Evolutionary conservation across 2,329 filamentous ascomycete genomes (phyloP).

Genomic region (Aspergillaceae sp.): DNA sequence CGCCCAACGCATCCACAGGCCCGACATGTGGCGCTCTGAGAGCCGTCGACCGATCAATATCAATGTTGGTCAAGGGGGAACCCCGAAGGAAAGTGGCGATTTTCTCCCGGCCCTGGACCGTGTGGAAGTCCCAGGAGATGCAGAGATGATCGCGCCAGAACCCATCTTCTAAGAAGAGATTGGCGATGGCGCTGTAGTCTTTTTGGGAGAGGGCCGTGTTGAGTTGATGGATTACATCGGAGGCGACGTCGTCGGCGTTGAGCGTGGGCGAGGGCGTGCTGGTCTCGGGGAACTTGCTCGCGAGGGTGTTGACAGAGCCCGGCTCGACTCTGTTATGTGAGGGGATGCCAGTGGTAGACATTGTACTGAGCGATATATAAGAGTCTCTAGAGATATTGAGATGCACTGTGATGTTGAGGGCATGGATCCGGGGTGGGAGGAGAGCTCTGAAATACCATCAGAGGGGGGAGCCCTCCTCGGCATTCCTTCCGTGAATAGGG

Average conservation of each 20-base stretch:
- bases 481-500: background rate
- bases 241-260: conserved; percentile 32
- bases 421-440: no score
- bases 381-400: background rate
- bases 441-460: no score
- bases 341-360: conserved; percentile 4
- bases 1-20: conserved; percentile 44
- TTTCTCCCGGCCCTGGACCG: conserved; percentile 39
- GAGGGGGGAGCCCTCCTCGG: background rate
- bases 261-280: conserved; percentile 19
- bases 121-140: conserved; percentile 49
- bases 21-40: conserved; percentile 38
- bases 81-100: conserved; percentile 30
- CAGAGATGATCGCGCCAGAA: conserved; percentile 54
- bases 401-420: background rate
- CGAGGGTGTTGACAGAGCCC: conserved; percentile 47
- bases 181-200: conserved; percentile 26
- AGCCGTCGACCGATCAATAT: conserved; percentile 40
- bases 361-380: background rate
- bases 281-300: conserved; percentile 36
- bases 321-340: conserved; percentile 40
- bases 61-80: conserved; percentile 37
- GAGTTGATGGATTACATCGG: conserved; percentile 28
- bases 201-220: conserved; percentile 31
- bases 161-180: conserved; percentile 43